Base-by-base conservation (phyloP, 805 yeast species). In the Candida verbasci region DNA sequence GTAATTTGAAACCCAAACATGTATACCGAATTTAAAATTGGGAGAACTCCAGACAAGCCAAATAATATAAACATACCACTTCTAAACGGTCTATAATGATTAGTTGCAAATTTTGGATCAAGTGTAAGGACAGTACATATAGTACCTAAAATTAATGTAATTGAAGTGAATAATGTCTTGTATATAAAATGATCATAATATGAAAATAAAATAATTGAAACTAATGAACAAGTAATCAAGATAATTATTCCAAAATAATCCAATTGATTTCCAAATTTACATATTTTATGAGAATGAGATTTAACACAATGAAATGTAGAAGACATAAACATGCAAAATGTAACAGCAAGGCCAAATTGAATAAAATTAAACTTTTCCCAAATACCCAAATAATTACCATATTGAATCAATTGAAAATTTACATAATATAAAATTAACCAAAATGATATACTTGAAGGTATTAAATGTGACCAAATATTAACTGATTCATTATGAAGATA, bases 21-120 rank as follows among this genome's bases (percentile, higher is more conserved):
- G 11, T 44, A 38, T 3, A 71, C 42, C 0, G 89, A 88, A 9
- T 64, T 65, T 0, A 75, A 35, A 1, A 88, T 70, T 0, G 96
- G 96, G 4, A 86, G 56, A 0, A 75, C 67, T 0, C 93, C 91
- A 1, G 87, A 77, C 15, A 86, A 64, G 0, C 96, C 96, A 60
- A 89, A 88, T 2, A 72, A 48, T 7, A 88, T 80, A 58, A 88
- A 88, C 76, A 88, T 76, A 1, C 71, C 44, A 0, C 96, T 91
- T 36, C 97, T 65, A 39, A 75, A 74, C 1, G 89, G 79, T 24
- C 96, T 72, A 80, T 86, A 87, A 21, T 65, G 70, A 4, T 82
- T 73, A 4, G 81, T 58, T n/a, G 86, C 67, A 52, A 89, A 88
- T 41, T 67, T 70, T 4, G 81, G 79, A 38, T 74, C 68, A 41